Evolutionary conservation across 1,284 basidiomycete species (phyloP).

Genomic region (Irpex sp.): DNA sequence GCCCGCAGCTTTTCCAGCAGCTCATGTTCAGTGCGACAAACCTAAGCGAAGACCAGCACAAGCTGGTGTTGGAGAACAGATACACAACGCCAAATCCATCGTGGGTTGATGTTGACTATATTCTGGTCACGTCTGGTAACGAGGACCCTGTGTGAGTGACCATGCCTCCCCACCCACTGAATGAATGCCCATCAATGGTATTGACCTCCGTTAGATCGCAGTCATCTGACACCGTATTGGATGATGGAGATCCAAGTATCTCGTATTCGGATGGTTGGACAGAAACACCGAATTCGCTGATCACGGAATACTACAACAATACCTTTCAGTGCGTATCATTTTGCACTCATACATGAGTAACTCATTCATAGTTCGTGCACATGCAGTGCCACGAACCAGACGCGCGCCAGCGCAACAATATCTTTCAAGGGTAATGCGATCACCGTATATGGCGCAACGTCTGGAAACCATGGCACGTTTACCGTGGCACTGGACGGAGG

Average conservation of each 20-base stretch:
- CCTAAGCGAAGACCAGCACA: not conserved
- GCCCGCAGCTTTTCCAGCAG: not conserved
- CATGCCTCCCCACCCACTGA: not conserved
- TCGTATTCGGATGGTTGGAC: slow-evolving; percentile 6
- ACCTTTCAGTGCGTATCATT: slow-evolving; percentile 8
- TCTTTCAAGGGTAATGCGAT: slow-evolving; percentile 9
- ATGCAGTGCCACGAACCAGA: slow-evolving; percentile 1
- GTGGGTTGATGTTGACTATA: slow-evolving; percentile 10
- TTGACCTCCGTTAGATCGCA: not conserved
- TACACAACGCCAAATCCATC: not conserved
- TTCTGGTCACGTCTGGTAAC: slow-evolving; percentile 7
- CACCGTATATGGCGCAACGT: slow-evolving; percentile 8
- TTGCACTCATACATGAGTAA: not conserved
- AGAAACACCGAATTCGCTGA: slow-evolving; percentile 1
- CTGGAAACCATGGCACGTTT: slow-evolving; percentile 9
- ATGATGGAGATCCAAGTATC: slow-evolving; percentile 1
- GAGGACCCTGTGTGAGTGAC: slow-evolving; percentile 2
- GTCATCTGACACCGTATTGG: not conserved
- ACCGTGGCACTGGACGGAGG: slow-evolving; percentile 6
- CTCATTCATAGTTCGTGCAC: not conserved
- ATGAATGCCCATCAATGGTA: not conserved
- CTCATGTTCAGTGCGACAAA: slow-evolving; percentile 1
- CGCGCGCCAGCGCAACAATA: slow-evolving; percentile 1
- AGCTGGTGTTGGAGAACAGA: slow-evolving; percentile 5
- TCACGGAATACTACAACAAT: slow-evolving; percentile 3